Evolutionary conservation across 768 basidiomycete species (phyloP), one percentile per base, ranked within the genome.

Genomic region (Cantharellus anzutake): DNA sequence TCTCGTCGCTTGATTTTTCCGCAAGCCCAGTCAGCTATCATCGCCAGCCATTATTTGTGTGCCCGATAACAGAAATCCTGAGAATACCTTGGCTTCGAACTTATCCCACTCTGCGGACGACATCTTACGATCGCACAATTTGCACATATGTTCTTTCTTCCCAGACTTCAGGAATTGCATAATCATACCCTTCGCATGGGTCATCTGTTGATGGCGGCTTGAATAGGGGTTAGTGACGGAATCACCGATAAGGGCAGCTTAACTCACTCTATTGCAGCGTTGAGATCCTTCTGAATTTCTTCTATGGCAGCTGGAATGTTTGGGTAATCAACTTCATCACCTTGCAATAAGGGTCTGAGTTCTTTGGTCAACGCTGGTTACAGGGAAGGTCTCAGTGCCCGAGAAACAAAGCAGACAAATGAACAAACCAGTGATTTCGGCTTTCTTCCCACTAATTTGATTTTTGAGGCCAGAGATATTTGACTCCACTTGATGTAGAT

Each of bases 41-140:
- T 29, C 20, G 20, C 20, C 20, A 29, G 20, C 20, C 20, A 29
- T 29, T 29, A 29, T 29, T 29, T 29, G 20, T 29, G 20, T 29
- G 20, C 20, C 20, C 20, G 20, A 29, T 29, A 29, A 29, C 20
- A 29, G 20, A 29, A 29, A 29, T 29, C 20, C 20, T 29, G 20
- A 29, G 20, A 29, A 39, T 42, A 61, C 61, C 35, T 48, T 62
- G 50, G 60, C 29, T 56, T 92, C 84, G 62, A 92, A 86, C 0
- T 76, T 74, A 0, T 71, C 70, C 52, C 78, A 64, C 51, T 82
- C 82, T 2, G 68, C 66, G 37, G 77, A 75, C 29, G 77, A 71
- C 66, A 97, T 71, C 42, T 73, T 73, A 1, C 92, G 79, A 64
- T 81, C 80, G 67, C 94, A 98, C 4, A 81, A 81, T 5, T 78